Evolutionary conservation across 768 basidiomycete species (phyloP), one percentile per base, ranked within the genome.

Genomic region (Collybia nuda): DNA sequence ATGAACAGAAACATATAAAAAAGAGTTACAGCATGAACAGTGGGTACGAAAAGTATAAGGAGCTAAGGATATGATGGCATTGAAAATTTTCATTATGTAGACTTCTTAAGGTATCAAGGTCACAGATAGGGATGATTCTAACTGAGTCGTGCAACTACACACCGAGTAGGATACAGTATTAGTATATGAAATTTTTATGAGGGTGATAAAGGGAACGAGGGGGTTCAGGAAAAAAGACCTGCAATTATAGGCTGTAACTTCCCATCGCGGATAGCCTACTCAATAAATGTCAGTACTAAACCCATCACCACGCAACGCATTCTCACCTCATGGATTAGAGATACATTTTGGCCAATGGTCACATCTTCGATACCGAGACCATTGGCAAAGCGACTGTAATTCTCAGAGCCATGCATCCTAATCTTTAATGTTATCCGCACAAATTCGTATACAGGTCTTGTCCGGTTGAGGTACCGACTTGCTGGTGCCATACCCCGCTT

Each of bases 391-490:
- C 63, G 60, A 12, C 55, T 61, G 38, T 80, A 65, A 62, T 93
- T 93, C 57, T 88, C 87, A n/a, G 69, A 62, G 5, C 90, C 90
- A 49, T 90, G 84, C 86, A 90, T 91, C 56, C 70, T 71, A 23
- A 93, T 71, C 4, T 82, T 85, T 17, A 93, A 71, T 18, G 70
- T 75, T 24, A 77, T 63, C 23, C 91, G 77, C 21, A 93, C 73
- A 57, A 77, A 93, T 61, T 84, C 80, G 66, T 93, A 93, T 42
- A 92, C 58, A 5, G 69, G 57, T 41, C 77, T 75, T 9, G 89
- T 89, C 65, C 77, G 78, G 52, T 78, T 80, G 44, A 94, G 75
- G 60, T 78, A 81, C 8, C 67, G 49, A 44, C 78, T 77, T 6
- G 91, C 90, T 0, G 90, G 90, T 2, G 86, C 71, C 1, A 68